Base-by-base conservation (phyloP, 352 stramenopile species). In the Aphanomyces cochlioides region DNA sequence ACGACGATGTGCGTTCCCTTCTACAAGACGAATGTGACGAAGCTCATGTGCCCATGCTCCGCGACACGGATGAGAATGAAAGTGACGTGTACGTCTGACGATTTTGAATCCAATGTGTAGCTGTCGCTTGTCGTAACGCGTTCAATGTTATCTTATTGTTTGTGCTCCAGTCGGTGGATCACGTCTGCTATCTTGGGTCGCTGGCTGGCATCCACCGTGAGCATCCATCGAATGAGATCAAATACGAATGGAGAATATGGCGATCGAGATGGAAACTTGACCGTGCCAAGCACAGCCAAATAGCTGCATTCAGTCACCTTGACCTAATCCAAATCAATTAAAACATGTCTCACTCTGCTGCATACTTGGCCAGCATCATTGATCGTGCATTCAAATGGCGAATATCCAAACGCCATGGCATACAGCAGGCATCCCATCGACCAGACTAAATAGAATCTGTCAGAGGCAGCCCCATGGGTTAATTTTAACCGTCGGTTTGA, bases 391-490 rank as follows among this genome's bases (percentile, higher is more conserved):
- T 97, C 90, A 54, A 95, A 96, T 10, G 90, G 90, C 43, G 85
- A 95, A 72, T 95, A 96, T 5, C 90, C 90, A 71, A 96, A 96
- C 45, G 85, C 85, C 79, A 96, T 91, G 36, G 88, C 84, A 72
- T 89, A 97, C 36, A 97, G 74, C 45, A 96, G 75, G 69, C 88
- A 96, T 4, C 90, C 90, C n/a, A 97, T 78, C 8, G 86, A 93
- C 88, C 88, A 97, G 3, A 97, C 88, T 89, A 38, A 13, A 5
- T 47, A 36, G 6, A 72, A 5, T 66, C 15, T n/a, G 56, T 47
- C 38, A 43, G 8, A 39, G 34, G 50, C 12, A 40, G 40, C 38
- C 7, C 66, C 3, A 17, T 48, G 45, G 17, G 67, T 10, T 60
- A 45, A 8, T 21, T 68, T 60, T 48, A 61, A 89, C 81, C 81